phyloP scores from a whole-genome alignment of 1,284 basidiomycete genomes.

The Sanguinoderma infundibulare region DNA sequence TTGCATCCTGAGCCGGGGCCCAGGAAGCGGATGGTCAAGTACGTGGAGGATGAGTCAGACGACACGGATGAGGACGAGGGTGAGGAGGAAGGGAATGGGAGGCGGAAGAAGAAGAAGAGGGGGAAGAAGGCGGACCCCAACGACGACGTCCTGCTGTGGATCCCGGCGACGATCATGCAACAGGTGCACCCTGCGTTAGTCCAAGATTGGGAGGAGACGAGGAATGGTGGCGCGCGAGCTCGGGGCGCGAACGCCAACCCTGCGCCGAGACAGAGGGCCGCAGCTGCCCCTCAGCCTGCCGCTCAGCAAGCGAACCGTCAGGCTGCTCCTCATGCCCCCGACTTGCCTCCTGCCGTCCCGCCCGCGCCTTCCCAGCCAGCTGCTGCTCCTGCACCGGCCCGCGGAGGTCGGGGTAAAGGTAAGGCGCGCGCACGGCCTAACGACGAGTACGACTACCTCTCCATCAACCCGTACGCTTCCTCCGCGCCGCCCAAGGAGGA shows the following conservation, averaged over 20 bases:
- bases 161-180: constrained; percentile 48
- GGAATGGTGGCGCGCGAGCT: neutral
- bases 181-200: constrained; percentile 50
- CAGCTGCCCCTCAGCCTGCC: neutral
- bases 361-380: neutral
- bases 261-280: constrained; percentile 21
- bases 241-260: constrained; percentile 19
- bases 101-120: constrained; percentile 12
- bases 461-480: constrained; percentile 10
- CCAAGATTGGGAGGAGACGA: constrained; percentile 34
- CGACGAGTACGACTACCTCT: constrained; percentile 3
- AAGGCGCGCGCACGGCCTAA: constrained; percentile 2
- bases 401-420: constrained; percentile 5
- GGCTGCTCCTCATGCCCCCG: neutral
- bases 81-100: neutral
- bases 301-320: neutral
- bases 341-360: neutral
- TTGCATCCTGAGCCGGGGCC: constrained; percentile 33
- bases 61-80: constrained; percentile 8
- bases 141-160: constrained; percentile 41
- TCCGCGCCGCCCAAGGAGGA: neutral
- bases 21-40: neutral
- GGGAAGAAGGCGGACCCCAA: constrained; percentile 37
- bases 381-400: neutral
- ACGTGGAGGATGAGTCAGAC: neutral